A percentile compares a stretch with the other conserved stretches of the same genome.
phyloP scores from a whole-genome alignment of 257 asterid species.

The Solanum dulcamara region DNA sequence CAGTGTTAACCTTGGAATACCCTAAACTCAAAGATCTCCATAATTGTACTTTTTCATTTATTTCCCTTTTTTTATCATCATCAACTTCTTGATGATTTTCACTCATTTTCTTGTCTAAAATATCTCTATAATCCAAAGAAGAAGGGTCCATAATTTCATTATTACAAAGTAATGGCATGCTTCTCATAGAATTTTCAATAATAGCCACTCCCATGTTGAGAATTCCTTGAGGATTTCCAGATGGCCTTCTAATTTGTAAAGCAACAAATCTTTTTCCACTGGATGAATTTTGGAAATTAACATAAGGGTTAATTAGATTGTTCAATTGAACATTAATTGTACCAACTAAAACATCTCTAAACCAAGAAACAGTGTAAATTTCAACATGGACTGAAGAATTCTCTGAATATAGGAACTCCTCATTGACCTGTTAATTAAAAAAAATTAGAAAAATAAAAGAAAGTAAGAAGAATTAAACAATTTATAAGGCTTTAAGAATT shows the following conservation, averaged over 20 bases:
- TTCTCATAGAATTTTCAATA: slow-evolving; percentile 36
- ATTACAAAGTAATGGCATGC: slow-evolving; percentile 35
- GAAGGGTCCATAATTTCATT: slow-evolving; percentile 9
- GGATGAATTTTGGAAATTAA: background rate
- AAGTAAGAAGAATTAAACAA: too few relatives aligned
- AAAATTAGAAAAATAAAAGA: background rate
- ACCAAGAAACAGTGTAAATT: slow-evolving; percentile 19
- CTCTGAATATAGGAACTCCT: slow-evolving; percentile 31
- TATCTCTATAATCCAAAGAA: slow-evolving; percentile 17
- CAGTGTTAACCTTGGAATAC: background rate
- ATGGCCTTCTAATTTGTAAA: slow-evolving; percentile 55
- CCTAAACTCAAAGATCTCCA: slow-evolving; percentile 29
- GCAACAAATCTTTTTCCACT: slow-evolving; percentile 34
- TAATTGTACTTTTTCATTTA: slow-evolving; percentile 1
- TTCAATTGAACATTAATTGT: slow-evolving; percentile 12
- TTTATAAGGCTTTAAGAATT: too few relatives aligned
- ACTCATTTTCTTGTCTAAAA: slow-evolving; percentile 2
- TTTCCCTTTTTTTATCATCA: background rate
- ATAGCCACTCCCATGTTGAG: slow-evolving; percentile 54
- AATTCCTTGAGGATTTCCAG: slow-evolving; percentile 71
- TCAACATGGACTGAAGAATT: slow-evolving; percentile 21
- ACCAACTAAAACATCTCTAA: slow-evolving; percentile 17
- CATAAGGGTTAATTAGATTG: slow-evolving; percentile 1
- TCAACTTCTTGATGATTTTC: background rate
- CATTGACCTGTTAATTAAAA: slow-evolving; percentile 21